Percentiles rank a stretch among this genome's conserved stretches.
phyloP scores from a whole-genome alignment of 768 basidiomycete genomes.

The Pleurotus tuber-regium region DNA sequence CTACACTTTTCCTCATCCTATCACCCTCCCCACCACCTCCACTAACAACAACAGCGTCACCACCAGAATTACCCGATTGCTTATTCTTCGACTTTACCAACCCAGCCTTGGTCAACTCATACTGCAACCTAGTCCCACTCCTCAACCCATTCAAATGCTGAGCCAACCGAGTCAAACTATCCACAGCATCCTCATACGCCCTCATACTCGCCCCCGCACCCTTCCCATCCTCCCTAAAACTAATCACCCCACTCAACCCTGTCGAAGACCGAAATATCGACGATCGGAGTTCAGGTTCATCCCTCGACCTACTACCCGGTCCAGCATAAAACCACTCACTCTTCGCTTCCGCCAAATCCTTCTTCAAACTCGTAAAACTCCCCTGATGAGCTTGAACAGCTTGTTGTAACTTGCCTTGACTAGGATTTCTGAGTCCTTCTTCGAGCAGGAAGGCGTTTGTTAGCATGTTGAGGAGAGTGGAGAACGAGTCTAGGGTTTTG shows the following conservation, averaged over 20 bases:
- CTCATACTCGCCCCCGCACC: slow-evolving; percentile 28
- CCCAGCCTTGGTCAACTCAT: slow-evolving; percentile 68
- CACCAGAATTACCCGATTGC: slow-evolving; percentile 10
- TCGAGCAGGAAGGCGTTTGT: slow-evolving; percentile 86
- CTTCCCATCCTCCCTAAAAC: slow-evolving; percentile 19
- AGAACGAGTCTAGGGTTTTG: slow-evolving; percentile 83
- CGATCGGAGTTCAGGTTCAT: slow-evolving; percentile 7
- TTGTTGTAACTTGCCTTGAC: slow-evolving; percentile 63
- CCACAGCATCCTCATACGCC: slow-evolving; percentile 85
- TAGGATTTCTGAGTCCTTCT: slow-evolving; percentile 53
- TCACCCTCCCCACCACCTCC: not conserved
- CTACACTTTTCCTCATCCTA: too few species aligned
- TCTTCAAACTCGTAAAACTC: slow-evolving; percentile 88
- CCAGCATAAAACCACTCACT: slow-evolving; percentile 67
- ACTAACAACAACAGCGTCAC: slow-evolving; percentile 6
- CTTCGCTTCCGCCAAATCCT: slow-evolving; percentile 81
- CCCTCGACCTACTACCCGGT: slow-evolving; percentile 23
- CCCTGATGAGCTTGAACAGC: slow-evolving; percentile 86
- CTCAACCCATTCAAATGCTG: slow-evolving; percentile 92
- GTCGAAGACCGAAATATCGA: not conserved
- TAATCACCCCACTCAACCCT: not conserved
- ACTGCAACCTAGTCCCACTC: slow-evolving; percentile 80
- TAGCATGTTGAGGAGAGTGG: slow-evolving; percentile 79
- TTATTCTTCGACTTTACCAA: slow-evolving; percentile 26
- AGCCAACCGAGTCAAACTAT: slow-evolving; percentile 83